Evolutionary conservation across 139 green algal species (phyloP), one percentile per base, ranked within the genome.

Genomic region (Coccomyxa sp.): DNA sequence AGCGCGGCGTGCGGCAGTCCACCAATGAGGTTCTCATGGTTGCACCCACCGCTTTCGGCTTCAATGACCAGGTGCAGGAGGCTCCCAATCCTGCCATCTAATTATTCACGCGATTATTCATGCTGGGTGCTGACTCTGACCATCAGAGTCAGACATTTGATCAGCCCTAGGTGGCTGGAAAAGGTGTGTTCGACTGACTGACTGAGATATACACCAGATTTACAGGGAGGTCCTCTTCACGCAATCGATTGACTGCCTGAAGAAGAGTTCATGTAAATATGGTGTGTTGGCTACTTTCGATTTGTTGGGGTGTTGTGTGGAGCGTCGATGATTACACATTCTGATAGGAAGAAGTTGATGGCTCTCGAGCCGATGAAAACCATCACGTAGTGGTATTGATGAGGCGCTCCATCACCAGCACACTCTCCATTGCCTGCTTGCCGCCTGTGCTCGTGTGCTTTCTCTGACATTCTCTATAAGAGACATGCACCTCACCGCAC

Each of bases 11-110:
- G 12, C 71, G 85, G 9, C 94, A 98, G 87, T 93, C 84, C 71
- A 94, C 92, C 67, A 98, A 98, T 82, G 85, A 92, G 82, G 82
- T 87, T 32, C 51, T 99, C 11, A 98, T 99, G 96, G 93, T 99
- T 67, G 90, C 96, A 0, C 96, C 96, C 74, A 98, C 94, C 32
- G 94, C 95, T 1, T 99, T 99, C 91, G 92, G 89, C 28, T 98
- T 96, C 92, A 99, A 99, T 88, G 90, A 94, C 77, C 90, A 98
- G 71, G 71, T 77, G 66, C 66, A 74, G 1, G 66, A 23, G 21
- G 66, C 66, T 30, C 4, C 21, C 23, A 27, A 27, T 10, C 66
- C 66, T 23, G 21, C 66, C 66, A 74, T 3, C 21, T 23, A n/a
- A n/a, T n/a, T n/a, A n/a, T n/a, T n/a, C n/a, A n/a, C n/a, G n/a